Evolutionary conservation across 805 yeast genomes (phyloP), one percentile per base, ranked within the genome.

Genomic region (Nakazawaea siamensis): DNA sequence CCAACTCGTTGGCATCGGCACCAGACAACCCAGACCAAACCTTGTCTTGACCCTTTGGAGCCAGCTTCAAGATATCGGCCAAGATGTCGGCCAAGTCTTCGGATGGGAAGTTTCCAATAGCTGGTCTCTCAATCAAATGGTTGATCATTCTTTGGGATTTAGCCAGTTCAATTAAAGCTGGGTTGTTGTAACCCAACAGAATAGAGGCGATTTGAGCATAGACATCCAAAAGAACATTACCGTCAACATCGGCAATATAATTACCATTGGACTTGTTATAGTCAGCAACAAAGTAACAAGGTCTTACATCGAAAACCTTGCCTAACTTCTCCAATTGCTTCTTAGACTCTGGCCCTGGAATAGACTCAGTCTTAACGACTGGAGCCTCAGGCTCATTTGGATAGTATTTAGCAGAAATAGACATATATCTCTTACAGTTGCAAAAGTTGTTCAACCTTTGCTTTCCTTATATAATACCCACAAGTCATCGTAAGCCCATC

Each of bases 201-300:
- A 77, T 76, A 2, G 83, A 76, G 4, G 85, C 73, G 45, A 77
- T 77, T 53, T 77, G 85, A n/a, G 82, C 80, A 45, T 77, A 78
- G 12, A 76, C 70, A 54, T 78, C 85, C 47, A 78, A 62, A 45
- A 56, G 67, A 2, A 57, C 48, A 55, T 78, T 78, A 6, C 81
- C 82, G 50, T 78, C 84, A 12, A 68, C 79, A 52, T 78, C 84
- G 33, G 61, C 70, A 35, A 78, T 65, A 58, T 77, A 78, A 58
- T 78, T 78, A 49, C 85, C 85, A 9, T 51, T 36, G 2, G 83
- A 76, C 42, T 75, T 73, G 43, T 66, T 65, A 52, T 76, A 78
- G 54, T 78, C 84, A 25, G 76, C 76, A 31, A 76, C 64, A 48
- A 76, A 76, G 52, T 76, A 76, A 9, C 71, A 73, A 16, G 80